Percentiles rank a stretch among this genome's conserved stretches.
phyloP scores from a whole-genome alignment of 192 early-diverging fungal species.

The Cetraspora pellucida region DNA sequence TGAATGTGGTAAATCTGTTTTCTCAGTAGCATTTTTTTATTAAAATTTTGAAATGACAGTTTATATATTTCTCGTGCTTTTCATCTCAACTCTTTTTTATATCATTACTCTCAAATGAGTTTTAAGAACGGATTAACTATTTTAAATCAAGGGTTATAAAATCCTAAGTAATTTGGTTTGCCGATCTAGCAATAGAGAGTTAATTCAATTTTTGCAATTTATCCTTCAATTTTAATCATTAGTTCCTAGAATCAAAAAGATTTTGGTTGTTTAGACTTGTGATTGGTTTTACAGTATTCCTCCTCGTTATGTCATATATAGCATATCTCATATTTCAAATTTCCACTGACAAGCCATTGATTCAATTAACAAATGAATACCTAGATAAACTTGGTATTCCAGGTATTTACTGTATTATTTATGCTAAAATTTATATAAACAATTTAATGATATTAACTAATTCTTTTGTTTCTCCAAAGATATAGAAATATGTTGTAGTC shows the following conservation, averaged over 20 bases:
- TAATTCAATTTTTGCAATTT: neutral
- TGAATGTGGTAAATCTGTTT: no score
- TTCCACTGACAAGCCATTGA: neutral
- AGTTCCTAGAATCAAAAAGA: neutral
- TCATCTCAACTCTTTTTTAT: no score
- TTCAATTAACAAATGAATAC: neutral
- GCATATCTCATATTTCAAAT: constrained; percentile 8
- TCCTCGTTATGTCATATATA: neutral
- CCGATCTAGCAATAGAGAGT: no score
- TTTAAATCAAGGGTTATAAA: no score
- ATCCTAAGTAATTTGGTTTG: no score
- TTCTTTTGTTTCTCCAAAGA: neutral
- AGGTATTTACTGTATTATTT: neutral
- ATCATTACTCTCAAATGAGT: no score
- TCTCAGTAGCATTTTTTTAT: no score
- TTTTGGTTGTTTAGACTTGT: neutral
- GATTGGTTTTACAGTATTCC: neutral
- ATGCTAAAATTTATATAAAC: no score
- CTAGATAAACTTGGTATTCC: neutral
- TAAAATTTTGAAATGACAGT: no score
- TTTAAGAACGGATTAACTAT: no score
- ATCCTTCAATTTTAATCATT: neutral
- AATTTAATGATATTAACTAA: neutral
- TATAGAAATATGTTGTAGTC: neutral
- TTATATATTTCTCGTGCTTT: no score